Base-by-base conservation (phyloP, 257 asterid genomes). In the Lycium barbarum region DNA sequence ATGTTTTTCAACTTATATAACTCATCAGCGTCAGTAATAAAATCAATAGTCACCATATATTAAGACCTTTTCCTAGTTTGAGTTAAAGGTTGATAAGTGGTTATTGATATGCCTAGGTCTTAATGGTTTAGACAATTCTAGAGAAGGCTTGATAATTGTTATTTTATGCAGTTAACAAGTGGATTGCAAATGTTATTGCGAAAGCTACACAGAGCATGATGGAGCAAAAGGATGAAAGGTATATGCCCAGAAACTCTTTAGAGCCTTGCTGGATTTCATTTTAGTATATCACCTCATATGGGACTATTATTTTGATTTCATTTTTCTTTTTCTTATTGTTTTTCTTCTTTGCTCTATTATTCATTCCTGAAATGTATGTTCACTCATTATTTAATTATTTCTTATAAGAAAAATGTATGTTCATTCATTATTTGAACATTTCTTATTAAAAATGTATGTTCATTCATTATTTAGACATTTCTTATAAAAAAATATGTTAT, bases 171-270 rank as follows among this genome's bases (percentile, higher is more conserved):
- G 99, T 96, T 72, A 96, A 96, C 91, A 96, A 96, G 89, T 96
- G 99, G 98, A 96, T 96, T n/a, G 99, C 99, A 2, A 88, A 95
- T 88, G 84, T 93, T 89, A 96, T 96, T 72, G 98, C 98, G 82
- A 89, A 87, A 83, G 99, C 98, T 65, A 96, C 99, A 36, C 89
- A 88, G 86, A 91, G 67, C 72, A 93, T 96, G 99, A 96, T 96
- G 99, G 97, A 96, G 90, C 98, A 95, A 84, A 96, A 96, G 91
- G 99, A 96, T 88, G 98, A 96, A 87, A 91, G 99, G 99, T 95
- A 84, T 78, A 8, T 76, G 47, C 45, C 63, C 33, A 22, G 22
- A 45, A 22, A 47, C 63, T 51, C 14, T 51, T 51, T 51, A 82
- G 53, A 83, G 71, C 17, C 36, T 70, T 49, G 54, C 84, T 17